Percentiles rank a stretch among this genome's conserved stretches.
Evolutionary conservation across 2,329 filamentous ascomycete species (phyloP).

Genomic region (Zasmidium cellare): DNA sequence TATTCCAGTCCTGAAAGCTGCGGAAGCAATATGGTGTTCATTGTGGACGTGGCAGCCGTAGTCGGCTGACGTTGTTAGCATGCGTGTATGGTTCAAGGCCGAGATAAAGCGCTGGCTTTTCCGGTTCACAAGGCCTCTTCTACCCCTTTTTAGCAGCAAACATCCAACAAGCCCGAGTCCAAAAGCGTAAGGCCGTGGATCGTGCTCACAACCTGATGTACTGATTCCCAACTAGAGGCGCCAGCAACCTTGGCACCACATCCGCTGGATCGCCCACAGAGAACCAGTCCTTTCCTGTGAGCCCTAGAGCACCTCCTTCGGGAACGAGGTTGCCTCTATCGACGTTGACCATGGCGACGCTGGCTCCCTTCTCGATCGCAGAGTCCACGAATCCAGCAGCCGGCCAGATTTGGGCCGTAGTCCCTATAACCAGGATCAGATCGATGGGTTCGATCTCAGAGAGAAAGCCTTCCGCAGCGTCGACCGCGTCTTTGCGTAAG

Average conservation of each 20-base stretch:
- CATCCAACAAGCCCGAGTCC: too few species aligned
- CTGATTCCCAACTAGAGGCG: neutral
- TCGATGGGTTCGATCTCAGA: neutral
- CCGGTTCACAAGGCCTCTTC: too few species aligned
- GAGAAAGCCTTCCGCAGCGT: neutral
- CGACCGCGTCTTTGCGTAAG: neutral
- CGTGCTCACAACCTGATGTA: neutral
- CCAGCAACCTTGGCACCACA: neutral
- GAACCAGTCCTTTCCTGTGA: neutral
- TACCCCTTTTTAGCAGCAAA: too few species aligned
- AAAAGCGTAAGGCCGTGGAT: too few species aligned
- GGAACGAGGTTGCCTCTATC: neutral
- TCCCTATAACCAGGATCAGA: neutral
- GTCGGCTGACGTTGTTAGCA: neutral
- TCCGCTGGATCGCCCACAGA: neutral
- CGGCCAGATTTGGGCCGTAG: neutral
- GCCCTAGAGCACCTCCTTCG: neutral
- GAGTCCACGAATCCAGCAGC: neutral
- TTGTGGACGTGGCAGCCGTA: neutral
- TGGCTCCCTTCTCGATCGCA: neutral
- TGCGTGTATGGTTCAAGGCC: neutral
- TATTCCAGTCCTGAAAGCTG: too few species aligned
- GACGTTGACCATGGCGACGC: neutral
- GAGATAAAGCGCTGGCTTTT: neutral
- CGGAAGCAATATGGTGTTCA: too few species aligned